Base-by-base conservation (phyloP, 768 basidiomycete species). In the Tephrocybe rancida region DNA sequence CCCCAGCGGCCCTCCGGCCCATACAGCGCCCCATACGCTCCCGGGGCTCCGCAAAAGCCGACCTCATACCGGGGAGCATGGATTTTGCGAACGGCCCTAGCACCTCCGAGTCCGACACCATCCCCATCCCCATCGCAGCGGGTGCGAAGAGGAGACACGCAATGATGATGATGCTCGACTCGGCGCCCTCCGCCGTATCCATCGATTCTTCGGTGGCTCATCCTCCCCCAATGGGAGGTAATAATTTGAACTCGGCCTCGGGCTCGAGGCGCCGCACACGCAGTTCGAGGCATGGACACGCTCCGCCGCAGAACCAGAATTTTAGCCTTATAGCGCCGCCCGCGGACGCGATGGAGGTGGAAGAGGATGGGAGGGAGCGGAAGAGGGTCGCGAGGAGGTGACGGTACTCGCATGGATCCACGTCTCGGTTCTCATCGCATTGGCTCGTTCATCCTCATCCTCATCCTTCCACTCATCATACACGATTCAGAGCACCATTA, bases 81-180 rank as follows among this genome's bases (percentile, higher is more conserved):
- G 64, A 66, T 24, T 57, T 66, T 30, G 44, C 64, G 44, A 50
- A 65, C 44, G 64, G 64, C 32, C 42, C 58, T 3, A 56, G 61
- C 56, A 58, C 59, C 59, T 35, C 62, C 43, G 25, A 67, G 47
- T 35, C 62, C 43, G 25, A 67, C 46, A 73, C 74, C 27, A 67
- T 71, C 26, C 70, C 76, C 25, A 67, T 78, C 25, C 66, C 76
- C 11, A 69, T 84, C 34, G 68, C 80, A 3, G 76, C 81, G 0
- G 88, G 87, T 27, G 75, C 82, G 1, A 92, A 92, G 68, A 83
- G 90, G 7, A 80, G 90, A 29, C 87, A 92, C 60, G 86, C 87
- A 0, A 79, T 87, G 62, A 88, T 90, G 85, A 84, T 88, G 80
- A 82, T 86, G 78, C 77, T 87, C 3, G 88, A 90, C 59, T 72